Evolutionary conservation across 371 early-diverging fungal species (phyloP), one percentile per base, ranked within the genome.

Genomic region (Rhizopus microsporus): DNA sequence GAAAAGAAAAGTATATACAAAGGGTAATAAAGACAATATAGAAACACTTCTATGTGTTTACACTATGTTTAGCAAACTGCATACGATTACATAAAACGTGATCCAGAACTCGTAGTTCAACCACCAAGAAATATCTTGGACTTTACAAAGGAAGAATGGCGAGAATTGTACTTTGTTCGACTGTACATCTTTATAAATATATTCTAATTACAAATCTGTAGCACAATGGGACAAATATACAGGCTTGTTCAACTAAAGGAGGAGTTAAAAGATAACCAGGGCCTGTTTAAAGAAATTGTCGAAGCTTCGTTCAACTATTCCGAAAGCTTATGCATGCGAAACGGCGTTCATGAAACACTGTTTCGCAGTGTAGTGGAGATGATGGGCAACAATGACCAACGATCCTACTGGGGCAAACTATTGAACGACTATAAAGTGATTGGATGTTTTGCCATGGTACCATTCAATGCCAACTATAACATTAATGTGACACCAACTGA

Each of bases 391-490:
- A 62, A 77, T 1, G 85, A 81, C 34, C 89, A 89, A 55, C 65
- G 74, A 47, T 74, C 66, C 2, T 58, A 77, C 38, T 83, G 86
- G 77, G 60, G 80, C 31, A 77, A 74, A 44, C 71, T 74, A 23
- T 69, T 85, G 6, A 71, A 74, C 15, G 75, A 80, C 40, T 82
- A 77, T 62, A 70, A 77, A 35, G 69, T 85, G 6, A 60, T 83
- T 57, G 89, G 89, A 44, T 82, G 89, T 57, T 88, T 86, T 68
- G 86, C 87, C 10, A 87, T 88, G 87, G 85, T 82, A 80, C 23
- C 23, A 23, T 23, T 23, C 23, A 23, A 23, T 23, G 23, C 23
- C 2, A 23, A 23, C 23, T 23, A 23, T 2, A 23, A 23, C 23
- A 23, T 23, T 23, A 23, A 23, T 2, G 23, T 23, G 0, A 23